A percentile compares a stretch with the other conserved stretches of the same genome.
Evolutionary conservation across 176 grass and related monocot species (phyloP).

Genomic region (Ensete ventricosum): DNA sequence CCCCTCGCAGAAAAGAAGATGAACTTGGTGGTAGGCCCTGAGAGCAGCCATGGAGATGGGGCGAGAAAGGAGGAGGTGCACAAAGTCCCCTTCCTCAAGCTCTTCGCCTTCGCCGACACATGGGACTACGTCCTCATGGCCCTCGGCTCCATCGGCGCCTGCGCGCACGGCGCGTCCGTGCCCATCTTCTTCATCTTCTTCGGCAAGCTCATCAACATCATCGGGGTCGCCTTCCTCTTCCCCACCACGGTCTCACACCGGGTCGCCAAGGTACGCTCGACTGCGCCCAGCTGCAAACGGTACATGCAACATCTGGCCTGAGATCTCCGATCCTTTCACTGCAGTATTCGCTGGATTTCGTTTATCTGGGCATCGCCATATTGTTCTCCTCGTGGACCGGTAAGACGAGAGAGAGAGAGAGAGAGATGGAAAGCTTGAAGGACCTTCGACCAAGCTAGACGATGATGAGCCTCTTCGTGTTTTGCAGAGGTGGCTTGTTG

Average conservation of each 20-base stretch:
- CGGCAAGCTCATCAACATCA: conserved; percentile 99
- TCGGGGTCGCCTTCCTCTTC: conserved; percentile 91
- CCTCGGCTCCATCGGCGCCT: conserved; percentile 70
- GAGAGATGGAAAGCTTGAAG: too few species aligned
- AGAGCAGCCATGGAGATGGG: conserved; percentile 6
- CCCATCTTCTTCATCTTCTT: conserved; percentile 99
- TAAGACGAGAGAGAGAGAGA: conserved; percentile 3
- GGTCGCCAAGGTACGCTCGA: conserved; percentile 50
- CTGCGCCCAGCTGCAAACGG: too few species aligned
- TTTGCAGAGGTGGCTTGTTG: conserved; percentile 84
- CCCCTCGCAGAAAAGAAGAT: background rate
- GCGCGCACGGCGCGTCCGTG: conserved; percentile 89
- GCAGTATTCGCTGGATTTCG: conserved; percentile 96
- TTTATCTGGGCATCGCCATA: conserved; percentile 76
- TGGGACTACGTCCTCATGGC: conserved; percentile 95
- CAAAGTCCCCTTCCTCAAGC: conserved; percentile 93
- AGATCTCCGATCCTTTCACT: background rate
- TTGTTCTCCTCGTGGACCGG: conserved; percentile 97
- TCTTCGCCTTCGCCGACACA: conserved; percentile 88
- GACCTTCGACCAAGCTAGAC: too few species aligned
- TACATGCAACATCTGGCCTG: too few species aligned
- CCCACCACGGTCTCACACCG: conserved; percentile 58
- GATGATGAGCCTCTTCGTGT: background rate
- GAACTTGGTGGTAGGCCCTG: conserved; percentile 24
- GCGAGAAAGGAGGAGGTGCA: conserved; percentile 7